Percentiles rank a stretch among this genome's conserved stretches.
phyloP scores from a whole-genome alignment of 2,329 filamentous ascomycete species.

The Exophiala oligosperma region DNA sequence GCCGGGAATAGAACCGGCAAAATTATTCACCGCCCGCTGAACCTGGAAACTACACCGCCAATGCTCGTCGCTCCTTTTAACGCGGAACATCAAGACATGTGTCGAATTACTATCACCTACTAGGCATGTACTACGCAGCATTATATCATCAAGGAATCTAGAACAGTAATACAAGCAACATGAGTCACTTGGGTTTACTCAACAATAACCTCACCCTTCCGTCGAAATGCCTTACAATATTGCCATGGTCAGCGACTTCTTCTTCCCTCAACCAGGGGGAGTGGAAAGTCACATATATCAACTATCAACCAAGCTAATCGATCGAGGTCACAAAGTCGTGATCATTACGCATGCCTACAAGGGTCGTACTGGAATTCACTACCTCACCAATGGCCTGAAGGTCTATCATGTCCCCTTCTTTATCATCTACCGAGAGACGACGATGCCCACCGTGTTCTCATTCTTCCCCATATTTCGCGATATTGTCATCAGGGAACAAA shows the following conservation, averaged over 20 bases:
- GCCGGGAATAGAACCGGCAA: constrained; percentile 29
- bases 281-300: constrained; percentile 99
- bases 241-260: constrained; percentile 98
- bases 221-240: constrained; percentile 67
- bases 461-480: constrained; percentile 98
- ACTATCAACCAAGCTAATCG: constrained; percentile 92
- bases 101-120: too few species aligned
- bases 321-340: constrained; percentile 96
- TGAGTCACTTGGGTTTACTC: background rate
- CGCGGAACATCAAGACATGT: too few species aligned
- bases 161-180: background rate
- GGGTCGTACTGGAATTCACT: constrained; percentile 86
- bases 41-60: constrained; percentile 11
- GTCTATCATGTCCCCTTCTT: constrained; percentile 97
- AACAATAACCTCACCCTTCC: too few species aligned
- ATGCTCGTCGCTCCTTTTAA: background rate
- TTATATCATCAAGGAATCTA: background rate
- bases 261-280: constrained; percentile 95
- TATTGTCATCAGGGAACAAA: constrained; percentile 89
- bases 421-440: constrained; percentile 89
- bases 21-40: constrained; percentile 32
- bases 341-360: constrained; percentile 96
- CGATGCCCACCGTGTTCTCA: constrained; percentile 95
- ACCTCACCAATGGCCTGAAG: constrained; percentile 95
- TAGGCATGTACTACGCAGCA: too few species aligned